Percentiles rank a stretch among this genome's conserved stretches.
Evolutionary conservation across 345 rosid species (phyloP).

Genomic region (Gossypium raimondii): DNA sequence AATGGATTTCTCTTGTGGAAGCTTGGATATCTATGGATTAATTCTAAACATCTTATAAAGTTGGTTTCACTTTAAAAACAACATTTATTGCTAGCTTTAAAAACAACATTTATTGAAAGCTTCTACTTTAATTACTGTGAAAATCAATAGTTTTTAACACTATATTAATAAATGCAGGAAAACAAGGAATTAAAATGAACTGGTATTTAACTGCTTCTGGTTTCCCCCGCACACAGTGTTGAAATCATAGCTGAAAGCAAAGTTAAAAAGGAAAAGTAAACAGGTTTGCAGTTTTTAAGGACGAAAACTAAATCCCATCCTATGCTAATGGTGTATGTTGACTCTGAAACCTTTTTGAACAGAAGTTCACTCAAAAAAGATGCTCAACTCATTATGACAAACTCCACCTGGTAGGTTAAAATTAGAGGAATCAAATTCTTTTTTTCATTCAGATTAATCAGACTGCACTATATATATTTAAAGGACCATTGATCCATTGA

Average conservation of each 20-base stretch:
- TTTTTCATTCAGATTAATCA: background rate
- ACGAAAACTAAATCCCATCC: background rate
- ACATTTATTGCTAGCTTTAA: background rate
- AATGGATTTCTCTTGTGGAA: background rate
- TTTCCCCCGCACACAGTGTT: constrained; percentile 6
- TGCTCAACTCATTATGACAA: background rate
- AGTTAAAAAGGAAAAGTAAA: background rate
- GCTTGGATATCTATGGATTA: background rate
- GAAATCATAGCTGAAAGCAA: background rate
- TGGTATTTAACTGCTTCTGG: background rate
- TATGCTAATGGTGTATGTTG: background rate
- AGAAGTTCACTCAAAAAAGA: background rate
- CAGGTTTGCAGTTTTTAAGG: background rate
- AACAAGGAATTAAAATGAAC: background rate
- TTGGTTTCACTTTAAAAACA: background rate
- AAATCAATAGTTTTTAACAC: background rate
- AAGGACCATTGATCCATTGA: background rate
- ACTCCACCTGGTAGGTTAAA: background rate
- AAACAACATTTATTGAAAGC: background rate
- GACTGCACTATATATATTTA: background rate
- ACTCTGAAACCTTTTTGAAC: background rate
- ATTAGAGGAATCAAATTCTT: background rate
- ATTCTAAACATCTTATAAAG: background rate
- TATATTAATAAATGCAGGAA: background rate
- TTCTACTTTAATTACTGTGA: background rate